Evolutionary conservation across 495 filamentous ascomycete genomes (phyloP).

Genomic region (Extremus antarcticus): DNA sequence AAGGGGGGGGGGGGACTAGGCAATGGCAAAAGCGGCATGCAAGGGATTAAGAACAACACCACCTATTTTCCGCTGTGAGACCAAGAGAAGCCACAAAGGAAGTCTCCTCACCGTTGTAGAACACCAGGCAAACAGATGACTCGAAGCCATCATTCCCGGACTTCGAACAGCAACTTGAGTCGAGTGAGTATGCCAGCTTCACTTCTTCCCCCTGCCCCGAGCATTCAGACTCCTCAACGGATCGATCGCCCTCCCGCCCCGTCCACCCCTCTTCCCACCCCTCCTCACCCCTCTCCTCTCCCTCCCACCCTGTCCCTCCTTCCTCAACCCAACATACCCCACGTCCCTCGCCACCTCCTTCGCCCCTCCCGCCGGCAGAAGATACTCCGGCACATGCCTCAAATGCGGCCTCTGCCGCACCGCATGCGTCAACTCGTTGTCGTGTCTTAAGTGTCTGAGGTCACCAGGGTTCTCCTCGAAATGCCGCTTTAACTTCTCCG

Average conservation of each 20-base stretch:
- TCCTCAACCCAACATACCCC: constrained; percentile 67
- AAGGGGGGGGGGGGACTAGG: no score
- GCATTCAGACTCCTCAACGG: constrained; percentile 85
- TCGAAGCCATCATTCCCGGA: no score
- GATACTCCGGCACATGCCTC: constrained; percentile 90
- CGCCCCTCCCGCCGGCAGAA: constrained; percentile 71
- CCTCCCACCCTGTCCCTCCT: constrained; percentile 57
- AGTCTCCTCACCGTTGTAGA: no score
- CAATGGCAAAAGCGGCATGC: no score
- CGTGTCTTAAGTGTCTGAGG: constrained; percentile 75
- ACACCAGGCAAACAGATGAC: no score
- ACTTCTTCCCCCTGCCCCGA: constrained; percentile 30
- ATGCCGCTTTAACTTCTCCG: constrained; percentile 84
- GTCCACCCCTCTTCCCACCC: constrained; percentile 42
- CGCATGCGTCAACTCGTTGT: constrained; percentile 63
- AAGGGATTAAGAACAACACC: no score
- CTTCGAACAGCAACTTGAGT: no score
- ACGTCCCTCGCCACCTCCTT: constrained; percentile 50
- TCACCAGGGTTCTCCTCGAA: constrained; percentile 96
- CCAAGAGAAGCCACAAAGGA: no score
- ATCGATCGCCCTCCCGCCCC: constrained; percentile 54
- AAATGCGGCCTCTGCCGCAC: constrained; percentile 77
- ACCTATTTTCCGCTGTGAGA: no score
- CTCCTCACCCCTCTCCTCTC: constrained; percentile 42
- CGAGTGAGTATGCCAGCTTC: no score